A percentile compares a stretch with the other conserved stretches of the same genome.
These are phyloP conservation scores for Danielozyma ontarioensis DNA, from an alignment of 805 yeast species.

Conservation along the genomic window DNA sequence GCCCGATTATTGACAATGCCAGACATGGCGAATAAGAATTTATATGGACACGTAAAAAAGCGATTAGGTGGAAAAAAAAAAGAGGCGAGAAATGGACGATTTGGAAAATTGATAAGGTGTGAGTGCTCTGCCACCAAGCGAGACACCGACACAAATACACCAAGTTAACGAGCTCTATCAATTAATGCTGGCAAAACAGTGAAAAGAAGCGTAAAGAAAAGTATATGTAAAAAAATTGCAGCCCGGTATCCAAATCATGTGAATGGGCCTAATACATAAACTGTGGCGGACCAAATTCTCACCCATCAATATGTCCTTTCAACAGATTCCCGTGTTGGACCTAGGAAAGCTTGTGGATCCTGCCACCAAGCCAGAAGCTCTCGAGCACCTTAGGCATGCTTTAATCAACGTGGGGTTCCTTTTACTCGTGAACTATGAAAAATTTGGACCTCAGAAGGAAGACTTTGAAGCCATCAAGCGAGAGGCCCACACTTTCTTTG, in stretches of 20 bases:
- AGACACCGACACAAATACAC: too few relatives aligned
- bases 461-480: conserved; percentile 32
- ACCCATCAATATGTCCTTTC: conserved; percentile 35
- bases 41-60: background rate
- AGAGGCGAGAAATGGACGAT: background rate
- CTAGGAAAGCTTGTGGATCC: conserved; percentile 37
- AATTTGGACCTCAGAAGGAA: conserved; percentile 35
- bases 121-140: too few relatives aligned
- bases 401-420: conserved; percentile 54
- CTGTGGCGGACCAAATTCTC: too few relatives aligned
- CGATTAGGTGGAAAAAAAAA: background rate
- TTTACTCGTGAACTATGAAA: conserved; percentile 36
- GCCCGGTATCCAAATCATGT: too few relatives aligned
- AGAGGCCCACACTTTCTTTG: conserved; percentile 41
- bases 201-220: too few relatives aligned
- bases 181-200: too few relatives aligned
- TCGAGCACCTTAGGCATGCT: conserved; percentile 38
- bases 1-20: conserved; percentile 64
- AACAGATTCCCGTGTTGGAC: conserved; percentile 43
- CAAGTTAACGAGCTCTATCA: too few relatives aligned
- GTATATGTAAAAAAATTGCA: too few relatives aligned
- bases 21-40: conserved; percentile 23
- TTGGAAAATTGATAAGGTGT: too few relatives aligned
- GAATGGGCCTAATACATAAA: too few relatives aligned
- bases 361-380: conserved; percentile 36